Percentiles rank a stretch among this genome's conserved stretches.
Conservation (phyloP, 2,329 filamentous ascomycete species). For the Tricladium varicosporioides region DNA sequence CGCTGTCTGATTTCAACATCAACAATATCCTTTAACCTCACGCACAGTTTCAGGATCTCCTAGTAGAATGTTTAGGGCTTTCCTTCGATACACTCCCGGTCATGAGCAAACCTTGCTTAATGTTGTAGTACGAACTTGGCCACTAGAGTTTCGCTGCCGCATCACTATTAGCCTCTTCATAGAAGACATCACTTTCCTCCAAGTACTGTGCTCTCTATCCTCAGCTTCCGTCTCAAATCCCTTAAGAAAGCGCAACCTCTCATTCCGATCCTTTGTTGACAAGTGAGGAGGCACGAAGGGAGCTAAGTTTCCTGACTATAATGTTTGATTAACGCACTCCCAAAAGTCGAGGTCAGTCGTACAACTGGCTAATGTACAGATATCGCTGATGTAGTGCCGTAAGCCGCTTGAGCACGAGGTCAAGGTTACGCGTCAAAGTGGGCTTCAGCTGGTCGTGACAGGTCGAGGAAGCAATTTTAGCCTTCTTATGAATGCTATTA, state of each 20-base stretch:
- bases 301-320: constrained; percentile 13
- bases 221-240: constrained; percentile 8
- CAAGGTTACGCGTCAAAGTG: constrained; percentile 40
- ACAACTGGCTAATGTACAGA: constrained; percentile 6
- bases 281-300: constrained; percentile 6
- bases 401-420: constrained; percentile 23
- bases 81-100: too few relatives aligned
- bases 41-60: too few relatives aligned
- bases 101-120: too few relatives aligned
- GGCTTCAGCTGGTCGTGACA: too few relatives aligned
- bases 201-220: constrained; percentile 6
- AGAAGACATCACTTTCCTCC: constrained; percentile 11
- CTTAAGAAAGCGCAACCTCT: constrained; percentile 15
- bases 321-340: constrained; percentile 11
- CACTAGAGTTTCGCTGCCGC: too few relatives aligned
- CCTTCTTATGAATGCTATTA: too few relatives aligned
- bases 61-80: too few relatives aligned
- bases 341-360: constrained; percentile 17
- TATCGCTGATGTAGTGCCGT: constrained; percentile 10
- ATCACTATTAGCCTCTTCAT: too few relatives aligned
- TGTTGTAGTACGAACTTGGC: too few relatives aligned
- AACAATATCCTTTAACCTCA: too few relatives aligned
- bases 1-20: too few relatives aligned
- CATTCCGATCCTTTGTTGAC: constrained; percentile 11
- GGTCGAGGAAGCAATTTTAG: too few relatives aligned